A percentile compares a stretch with the other conserved stretches of the same genome.
These are phyloP conservation scores for Penicillium lagena DNA, from an alignment of 495 filamentous ascomycete genomes.

Conservation along the genomic window DNA sequence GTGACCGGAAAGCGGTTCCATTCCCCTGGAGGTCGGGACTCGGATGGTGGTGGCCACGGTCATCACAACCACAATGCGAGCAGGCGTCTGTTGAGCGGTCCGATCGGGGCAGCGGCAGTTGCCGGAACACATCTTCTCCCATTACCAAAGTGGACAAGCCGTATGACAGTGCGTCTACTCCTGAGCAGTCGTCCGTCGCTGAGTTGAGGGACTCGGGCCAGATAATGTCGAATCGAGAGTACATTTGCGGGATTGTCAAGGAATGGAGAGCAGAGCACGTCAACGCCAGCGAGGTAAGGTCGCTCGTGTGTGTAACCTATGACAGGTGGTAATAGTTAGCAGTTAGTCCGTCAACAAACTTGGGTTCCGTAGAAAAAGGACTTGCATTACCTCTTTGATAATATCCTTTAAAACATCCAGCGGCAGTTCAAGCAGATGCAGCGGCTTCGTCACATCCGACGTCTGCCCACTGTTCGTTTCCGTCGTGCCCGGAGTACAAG, in stretches of 20 bases:
- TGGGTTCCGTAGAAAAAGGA: neutral
- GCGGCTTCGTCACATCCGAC: constrained; percentile 17
- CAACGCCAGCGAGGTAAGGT: constrained; percentile 75
- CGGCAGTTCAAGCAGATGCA: constrained; percentile 72
- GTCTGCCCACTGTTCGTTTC: too few relatives aligned
- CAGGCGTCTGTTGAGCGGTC: constrained; percentile 14
- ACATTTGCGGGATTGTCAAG: constrained; percentile 79
- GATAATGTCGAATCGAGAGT: constrained; percentile 88
- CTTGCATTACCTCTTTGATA: constrained; percentile 69
- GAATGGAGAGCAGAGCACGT: constrained; percentile 80
- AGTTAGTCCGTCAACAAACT: neutral
- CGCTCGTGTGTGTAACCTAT: constrained; percentile 82
- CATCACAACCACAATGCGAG: constrained; percentile 30
- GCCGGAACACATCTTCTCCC: constrained; percentile 64
- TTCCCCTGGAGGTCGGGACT: constrained; percentile 9
- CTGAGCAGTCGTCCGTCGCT: constrained; percentile 58
- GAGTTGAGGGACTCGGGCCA: constrained; percentile 71
- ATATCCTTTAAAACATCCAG: constrained; percentile 84
- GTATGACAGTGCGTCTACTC: constrained; percentile 88
- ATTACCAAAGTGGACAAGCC: constrained; percentile 82
- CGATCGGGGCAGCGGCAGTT: constrained; percentile 12
- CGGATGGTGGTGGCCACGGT: constrained; percentile 8
- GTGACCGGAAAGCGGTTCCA: constrained; percentile 6
- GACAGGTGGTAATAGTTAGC: constrained; percentile 3
- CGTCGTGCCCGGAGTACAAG: constrained; percentile 1